Evolutionary conservation across 495 filamentous ascomycete genomes (phyloP).

Genomic region (Glutinoglossum americanum): DNA sequence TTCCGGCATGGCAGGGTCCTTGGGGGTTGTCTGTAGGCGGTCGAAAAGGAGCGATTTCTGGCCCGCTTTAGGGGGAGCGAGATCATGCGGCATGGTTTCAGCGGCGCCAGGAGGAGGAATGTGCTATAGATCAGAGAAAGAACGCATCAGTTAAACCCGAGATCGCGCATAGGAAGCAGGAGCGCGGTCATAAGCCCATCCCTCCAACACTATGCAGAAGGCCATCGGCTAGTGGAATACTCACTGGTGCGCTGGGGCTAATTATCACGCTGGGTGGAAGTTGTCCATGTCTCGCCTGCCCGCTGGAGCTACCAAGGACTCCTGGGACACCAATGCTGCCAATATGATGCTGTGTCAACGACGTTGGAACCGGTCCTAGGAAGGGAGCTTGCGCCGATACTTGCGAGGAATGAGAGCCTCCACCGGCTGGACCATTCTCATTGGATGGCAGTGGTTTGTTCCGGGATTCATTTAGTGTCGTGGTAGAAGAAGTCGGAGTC

Average conservation of each 20-base stretch:
- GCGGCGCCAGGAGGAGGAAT: constrained; percentile 78
- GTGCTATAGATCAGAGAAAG: constrained; percentile 35
- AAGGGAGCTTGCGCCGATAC: constrained; percentile 20
- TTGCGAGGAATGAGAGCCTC: constrained; percentile 24
- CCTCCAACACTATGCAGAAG: not conserved
- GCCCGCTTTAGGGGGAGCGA: constrained; percentile 74
- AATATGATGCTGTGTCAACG: constrained; percentile 14
- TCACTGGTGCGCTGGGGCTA: constrained; percentile 83
- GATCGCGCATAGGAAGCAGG: not conserved
- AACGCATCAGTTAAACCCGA: not conserved
- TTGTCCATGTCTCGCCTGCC: constrained; percentile 42
- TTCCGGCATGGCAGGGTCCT: constrained; percentile 59
- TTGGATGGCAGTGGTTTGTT: constrained; percentile 56
- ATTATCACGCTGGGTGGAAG: constrained; percentile 82
- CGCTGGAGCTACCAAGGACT: constrained; percentile 37
- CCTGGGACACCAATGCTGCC: constrained; percentile 18
- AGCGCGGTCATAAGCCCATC: not conserved
- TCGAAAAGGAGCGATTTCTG: constrained; percentile 80
- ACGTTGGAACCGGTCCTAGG: constrained; percentile 12
- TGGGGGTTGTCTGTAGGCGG: constrained; percentile 77
- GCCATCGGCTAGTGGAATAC: constrained; percentile 15
- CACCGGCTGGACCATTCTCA: constrained; percentile 33
- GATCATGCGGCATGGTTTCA: constrained; percentile 96
- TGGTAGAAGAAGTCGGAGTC: constrained; percentile 48
- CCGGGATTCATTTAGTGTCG: constrained; percentile 63